Evolutionary conservation across 768 basidiomycete species (phyloP).

Genomic region (Suillus paluster): DNA sequence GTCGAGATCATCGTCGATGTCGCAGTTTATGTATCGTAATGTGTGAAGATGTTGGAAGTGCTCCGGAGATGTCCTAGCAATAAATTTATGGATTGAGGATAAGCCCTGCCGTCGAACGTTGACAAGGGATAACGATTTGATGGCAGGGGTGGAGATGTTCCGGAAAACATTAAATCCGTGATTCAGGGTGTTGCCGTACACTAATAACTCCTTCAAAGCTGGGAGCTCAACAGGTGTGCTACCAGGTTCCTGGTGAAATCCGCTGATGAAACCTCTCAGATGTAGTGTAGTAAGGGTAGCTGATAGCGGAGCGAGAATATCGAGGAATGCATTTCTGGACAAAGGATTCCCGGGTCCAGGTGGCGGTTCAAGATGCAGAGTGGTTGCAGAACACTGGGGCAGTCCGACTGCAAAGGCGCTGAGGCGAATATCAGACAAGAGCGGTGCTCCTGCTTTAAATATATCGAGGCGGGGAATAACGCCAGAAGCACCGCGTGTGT

Average conservation of each 20-base stretch:
- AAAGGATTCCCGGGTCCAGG: constrained; percentile 34
- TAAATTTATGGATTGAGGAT: constrained; percentile 40
- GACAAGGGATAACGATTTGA: constrained; percentile 29
- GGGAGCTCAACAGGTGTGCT: constrained; percentile 37
- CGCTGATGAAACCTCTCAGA: constrained; percentile 37
- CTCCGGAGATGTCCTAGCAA: constrained; percentile 38
- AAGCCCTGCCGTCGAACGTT: constrained; percentile 32
- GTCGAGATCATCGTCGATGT: constrained; percentile 40
- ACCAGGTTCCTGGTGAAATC: constrained; percentile 36
- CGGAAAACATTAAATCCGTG: constrained; percentile 40
- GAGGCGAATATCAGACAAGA: constrained; percentile 35
- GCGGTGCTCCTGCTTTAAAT: constrained; percentile 37
- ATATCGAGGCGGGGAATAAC: constrained; percentile 33
- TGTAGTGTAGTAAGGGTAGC: constrained; percentile 35
- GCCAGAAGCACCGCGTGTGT: constrained; percentile 28
- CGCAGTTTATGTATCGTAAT: constrained; percentile 39
- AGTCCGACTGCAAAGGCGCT: constrained; percentile 38
- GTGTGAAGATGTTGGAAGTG: constrained; percentile 36
- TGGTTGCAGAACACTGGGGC: constrained; percentile 30
- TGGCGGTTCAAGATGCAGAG: constrained; percentile 39
- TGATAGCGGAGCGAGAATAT: constrained; percentile 33
- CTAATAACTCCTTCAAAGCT: constrained; percentile 30
- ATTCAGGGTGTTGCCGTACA: constrained; percentile 35
- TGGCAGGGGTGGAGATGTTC: constrained; percentile 36
- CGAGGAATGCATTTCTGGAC: constrained; percentile 29